Evolutionary conservation across 257 asterid genomes (phyloP), one percentile per base, ranked within the genome.

Genomic region (Prunella vulgaris): DNA sequence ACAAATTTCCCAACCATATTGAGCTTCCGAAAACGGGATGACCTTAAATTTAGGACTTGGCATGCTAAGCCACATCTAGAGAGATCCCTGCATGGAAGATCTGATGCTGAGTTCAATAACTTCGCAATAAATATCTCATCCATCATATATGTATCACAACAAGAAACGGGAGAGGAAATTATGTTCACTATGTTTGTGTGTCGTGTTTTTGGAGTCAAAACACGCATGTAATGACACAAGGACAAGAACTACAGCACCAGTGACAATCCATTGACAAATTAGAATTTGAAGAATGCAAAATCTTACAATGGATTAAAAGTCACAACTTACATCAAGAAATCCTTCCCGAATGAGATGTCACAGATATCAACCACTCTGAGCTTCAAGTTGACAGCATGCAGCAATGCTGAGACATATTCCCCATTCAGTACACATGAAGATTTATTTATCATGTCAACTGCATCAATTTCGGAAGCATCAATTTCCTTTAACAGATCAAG

Each of bases 21-120:
- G 70, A 92, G 96, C 82, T 86, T 92, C 66, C 93, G 88, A 78
- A 87, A 85, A 81, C 85, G 98, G 66, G 97, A 92, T 30, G 84
- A 82, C 83, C 83, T 88, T 76, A 92, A 79, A 76, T 81, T 79
- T 72, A 90, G 81, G 70, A 82, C 85, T 78, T 85, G 84, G 82
- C 98, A 92, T 56, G 89, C 58, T 70, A 92, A 73, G 73, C 98
- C 98, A 20, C 33, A 84, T 75, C 77, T 92, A 76, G 98, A 83
- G 82, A 92, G 90, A 80, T 90, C 89, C 90, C 98, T 92, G 84
- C 69, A 54, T 24, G 68, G 77, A 71, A 63, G 59, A 80, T 38
- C 74, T 65, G 61, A 54, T 8, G 46, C 76, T 68, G 69, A 83
- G 68, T 54, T 63, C 58, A 71, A 40, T 59, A 37, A 42, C 13